Evolutionary conservation across 2,329 filamentous ascomycete species (phyloP).

Genomic region (Dothistroma septosporum): DNA sequence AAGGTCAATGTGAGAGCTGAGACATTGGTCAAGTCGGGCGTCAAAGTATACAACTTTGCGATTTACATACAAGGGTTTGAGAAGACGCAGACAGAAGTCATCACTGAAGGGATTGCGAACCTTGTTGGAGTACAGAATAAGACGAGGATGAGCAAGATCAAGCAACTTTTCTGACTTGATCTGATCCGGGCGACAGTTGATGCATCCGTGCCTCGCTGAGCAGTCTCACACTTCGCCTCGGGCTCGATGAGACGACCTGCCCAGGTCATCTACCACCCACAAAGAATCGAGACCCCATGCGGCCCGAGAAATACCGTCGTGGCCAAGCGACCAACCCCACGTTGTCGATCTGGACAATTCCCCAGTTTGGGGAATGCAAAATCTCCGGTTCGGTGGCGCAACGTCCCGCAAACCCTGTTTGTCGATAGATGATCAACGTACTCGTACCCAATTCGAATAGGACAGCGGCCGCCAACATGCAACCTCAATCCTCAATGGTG

Average conservation of each 20-base stretch:
- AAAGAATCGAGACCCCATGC: no score
- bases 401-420: not conserved
- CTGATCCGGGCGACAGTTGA: not conserved
- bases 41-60: not conserved
- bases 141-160: conserved; percentile 2
- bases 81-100: not conserved
- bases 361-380: not conserved
- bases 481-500: not conserved
- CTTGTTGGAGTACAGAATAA: not conserved
- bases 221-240: not conserved
- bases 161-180: not conserved
- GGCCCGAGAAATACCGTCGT: no score
- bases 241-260: not conserved
- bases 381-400: not conserved
- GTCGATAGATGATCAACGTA: no score
- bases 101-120: not conserved
- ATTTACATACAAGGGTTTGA: not conserved
- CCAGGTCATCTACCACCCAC: no score
- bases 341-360: no score
- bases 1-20: conserved; percentile 1
- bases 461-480: not conserved
- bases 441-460: not conserved
- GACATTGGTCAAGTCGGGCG: not conserved
- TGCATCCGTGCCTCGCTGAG: not conserved
- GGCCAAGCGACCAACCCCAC: no score